A percentile compares a stretch with the other conserved stretches of the same genome.
Evolutionary conservation across 495 filamentous ascomycete genomes (phyloP).

Genomic region (Penicillium lagena): DNA sequence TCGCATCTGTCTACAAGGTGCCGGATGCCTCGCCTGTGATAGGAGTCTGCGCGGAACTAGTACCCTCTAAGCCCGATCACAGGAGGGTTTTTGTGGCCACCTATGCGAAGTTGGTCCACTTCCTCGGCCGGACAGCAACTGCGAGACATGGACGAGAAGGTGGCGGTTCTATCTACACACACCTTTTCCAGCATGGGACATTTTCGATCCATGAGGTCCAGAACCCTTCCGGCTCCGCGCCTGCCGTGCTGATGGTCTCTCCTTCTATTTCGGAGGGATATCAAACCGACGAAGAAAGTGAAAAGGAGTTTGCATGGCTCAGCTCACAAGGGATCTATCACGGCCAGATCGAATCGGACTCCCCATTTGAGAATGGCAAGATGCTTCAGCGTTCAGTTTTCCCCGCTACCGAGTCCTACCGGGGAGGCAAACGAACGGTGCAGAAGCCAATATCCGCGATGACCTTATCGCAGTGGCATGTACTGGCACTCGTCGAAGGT

Average conservation of each 20-base stretch:
- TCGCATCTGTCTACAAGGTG: slow-evolving; percentile 71
- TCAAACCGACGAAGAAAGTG: slow-evolving; percentile 40
- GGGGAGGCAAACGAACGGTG: slow-evolving; percentile 55
- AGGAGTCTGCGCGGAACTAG: slow-evolving; percentile 72
- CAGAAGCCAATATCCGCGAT: slow-evolving; percentile 72
- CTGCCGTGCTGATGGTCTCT: slow-evolving; percentile 64
- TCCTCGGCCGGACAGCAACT: slow-evolving; percentile 63
- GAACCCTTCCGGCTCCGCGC: slow-evolving; percentile 44
- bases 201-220: slow-evolving; percentile 65
- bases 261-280: slow-evolving; percentile 57
- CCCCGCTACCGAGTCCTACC: slow-evolving; percentile 55
- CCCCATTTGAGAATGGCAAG: slow-evolving; percentile 64
- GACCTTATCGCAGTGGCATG: slow-evolving; percentile 86
- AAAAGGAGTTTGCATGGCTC: slow-evolving; percentile 86
- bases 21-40: slow-evolving; percentile 70
- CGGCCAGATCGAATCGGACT: slow-evolving; percentile 55
- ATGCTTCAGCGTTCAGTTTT: slow-evolving; percentile 68
- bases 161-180: slow-evolving; percentile 72
- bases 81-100: slow-evolving; percentile 74
- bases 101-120: slow-evolving; percentile 65
- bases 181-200: slow-evolving; percentile 81
- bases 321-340: slow-evolving; percentile 82
- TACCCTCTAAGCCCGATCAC: slow-evolving; percentile 60
- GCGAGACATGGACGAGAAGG: slow-evolving; percentile 65
- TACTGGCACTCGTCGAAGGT: slow-evolving; percentile 76